Conservation (phyloP, 257 asterid genomes). For the Solanum pennellii region DNA sequence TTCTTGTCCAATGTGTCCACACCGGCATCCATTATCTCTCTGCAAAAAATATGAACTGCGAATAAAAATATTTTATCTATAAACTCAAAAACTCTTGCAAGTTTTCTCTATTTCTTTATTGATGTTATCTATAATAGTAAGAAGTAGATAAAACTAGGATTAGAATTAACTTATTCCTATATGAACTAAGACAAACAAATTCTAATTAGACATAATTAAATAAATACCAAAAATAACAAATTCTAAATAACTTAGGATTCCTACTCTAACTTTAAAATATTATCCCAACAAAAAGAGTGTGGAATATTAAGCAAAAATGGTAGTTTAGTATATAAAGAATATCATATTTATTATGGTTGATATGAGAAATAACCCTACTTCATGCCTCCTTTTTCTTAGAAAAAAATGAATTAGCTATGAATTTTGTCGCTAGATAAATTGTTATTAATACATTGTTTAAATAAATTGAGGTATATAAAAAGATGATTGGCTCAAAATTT, state of each 20-base stretch:
- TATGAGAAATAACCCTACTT: neutral
- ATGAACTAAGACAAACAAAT: too few relatives aligned
- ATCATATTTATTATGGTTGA: neutral
- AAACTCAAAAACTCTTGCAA: too few relatives aligned
- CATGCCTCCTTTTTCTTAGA: neutral
- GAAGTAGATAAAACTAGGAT: too few relatives aligned
- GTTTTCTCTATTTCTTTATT: too few relatives aligned
- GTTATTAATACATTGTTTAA: neutral
- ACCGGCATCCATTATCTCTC: neutral
- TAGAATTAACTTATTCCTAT: too few relatives aligned
- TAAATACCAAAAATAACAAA: too few relatives aligned
- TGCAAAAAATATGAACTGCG: neutral
- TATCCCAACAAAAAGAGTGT: too few relatives aligned
- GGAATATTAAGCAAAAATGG: neutral
- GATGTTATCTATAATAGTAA: too few relatives aligned
- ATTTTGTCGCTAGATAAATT: neutral
- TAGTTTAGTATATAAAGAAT: neutral
- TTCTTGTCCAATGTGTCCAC: constrained; percentile 8
- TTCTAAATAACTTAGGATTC: too few relatives aligned
- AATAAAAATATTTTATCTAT: too few relatives aligned
- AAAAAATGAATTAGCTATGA: neutral
- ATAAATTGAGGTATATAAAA: neutral
- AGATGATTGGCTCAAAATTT: neutral
- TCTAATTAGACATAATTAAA: too few relatives aligned
- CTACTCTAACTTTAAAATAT: too few relatives aligned